A percentile compares a stretch with the other conserved stretches of the same genome.
These are phyloP conservation scores for Hygrophila difformis DNA, from an alignment of 257 asterid species.

Conservation along the genomic window DNA sequence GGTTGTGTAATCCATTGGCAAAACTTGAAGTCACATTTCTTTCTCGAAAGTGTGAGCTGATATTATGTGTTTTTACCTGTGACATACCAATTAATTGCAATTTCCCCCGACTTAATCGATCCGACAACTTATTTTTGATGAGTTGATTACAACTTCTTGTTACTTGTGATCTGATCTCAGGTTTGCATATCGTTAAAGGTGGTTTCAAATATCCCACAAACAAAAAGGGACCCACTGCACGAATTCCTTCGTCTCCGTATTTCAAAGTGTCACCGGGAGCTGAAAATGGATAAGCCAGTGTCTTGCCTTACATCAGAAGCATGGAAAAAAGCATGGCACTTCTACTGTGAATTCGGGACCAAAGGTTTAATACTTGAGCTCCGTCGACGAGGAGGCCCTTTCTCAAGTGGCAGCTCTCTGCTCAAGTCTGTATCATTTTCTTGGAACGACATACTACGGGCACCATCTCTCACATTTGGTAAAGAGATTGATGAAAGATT, in stretches of 20 bases:
- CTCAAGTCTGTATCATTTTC: slow-evolving; percentile 34
- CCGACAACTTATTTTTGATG: too few relatives aligned
- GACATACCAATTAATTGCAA: too few relatives aligned
- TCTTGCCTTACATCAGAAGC: slow-evolving; percentile 35
- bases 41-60: too few relatives aligned
- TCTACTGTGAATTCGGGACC: slow-evolving; percentile 84
- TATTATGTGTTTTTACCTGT: too few relatives aligned
- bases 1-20: too few relatives aligned
- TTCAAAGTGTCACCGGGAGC: slow-evolving; percentile 65
- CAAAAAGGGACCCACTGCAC: slow-evolving; percentile 25
- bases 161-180: slow-evolving; percentile 40
- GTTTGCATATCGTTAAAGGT: slow-evolving; percentile 48
- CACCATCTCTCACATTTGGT: slow-evolving; percentile 52
- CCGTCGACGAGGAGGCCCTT: slow-evolving; percentile 47
- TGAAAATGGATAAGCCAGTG: slow-evolving; percentile 50
- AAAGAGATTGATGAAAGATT: slow-evolving; percentile 39
- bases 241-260: slow-evolving; percentile 59
- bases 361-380: slow-evolving; percentile 64
- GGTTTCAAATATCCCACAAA: slow-evolving; percentile 18
- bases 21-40: too few relatives aligned
- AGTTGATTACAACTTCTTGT: too few relatives aligned
- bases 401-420: slow-evolving; percentile 48
- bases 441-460: slow-evolving; percentile 82
- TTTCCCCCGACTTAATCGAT: too few relatives aligned
- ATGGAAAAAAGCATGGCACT: slow-evolving; percentile 67